Conservation (phyloP, 164 flowering plant species). For the Magnolia kwangsiensis region DNA sequence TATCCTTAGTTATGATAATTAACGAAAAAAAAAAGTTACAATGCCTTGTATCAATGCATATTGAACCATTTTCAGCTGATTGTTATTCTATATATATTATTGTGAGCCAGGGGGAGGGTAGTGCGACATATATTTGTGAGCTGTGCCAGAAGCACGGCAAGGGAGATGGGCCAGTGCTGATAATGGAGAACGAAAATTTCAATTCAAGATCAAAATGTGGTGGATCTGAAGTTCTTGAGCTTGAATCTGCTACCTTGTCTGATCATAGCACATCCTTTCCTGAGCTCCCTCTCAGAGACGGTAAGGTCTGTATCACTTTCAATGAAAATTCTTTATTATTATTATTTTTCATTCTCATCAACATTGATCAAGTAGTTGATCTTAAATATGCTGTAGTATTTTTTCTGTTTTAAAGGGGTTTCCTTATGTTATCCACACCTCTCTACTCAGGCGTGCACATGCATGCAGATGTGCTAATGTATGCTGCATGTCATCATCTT, state of each 20-base stretch:
- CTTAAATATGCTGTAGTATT: too few relatives aligned
- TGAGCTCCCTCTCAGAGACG: constrained; percentile 26
- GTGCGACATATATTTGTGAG: constrained; percentile 56
- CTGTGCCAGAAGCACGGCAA: constrained; percentile 72
- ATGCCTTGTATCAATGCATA: background rate
- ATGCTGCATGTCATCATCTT: too few relatives aligned
- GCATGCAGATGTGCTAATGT: too few relatives aligned
- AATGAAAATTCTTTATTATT: background rate
- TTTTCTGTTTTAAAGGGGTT: too few relatives aligned
- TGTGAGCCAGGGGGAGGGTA: constrained; percentile 27
- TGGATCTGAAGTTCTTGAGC: constrained; percentile 20
- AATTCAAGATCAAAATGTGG: constrained; percentile 11
- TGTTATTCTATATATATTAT: constrained; percentile 2
- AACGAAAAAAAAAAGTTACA: background rate
- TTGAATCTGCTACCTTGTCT: constrained; percentile 19
- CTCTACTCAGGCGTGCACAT: too few relatives aligned
- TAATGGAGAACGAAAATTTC: constrained; percentile 10
- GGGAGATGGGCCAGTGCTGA: constrained; percentile 13
- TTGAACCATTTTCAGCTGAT: constrained; percentile 1
- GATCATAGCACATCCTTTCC: constrained; percentile 12
- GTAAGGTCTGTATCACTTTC: constrained; percentile 56
- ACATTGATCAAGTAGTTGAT: too few relatives aligned
- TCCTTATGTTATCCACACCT: too few relatives aligned
- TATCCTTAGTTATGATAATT: background rate
- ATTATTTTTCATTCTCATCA: too few relatives aligned